phyloP scores from a whole-genome alignment of 768 basidiomycete genomes.

The Roridomyces roridus region DNA sequence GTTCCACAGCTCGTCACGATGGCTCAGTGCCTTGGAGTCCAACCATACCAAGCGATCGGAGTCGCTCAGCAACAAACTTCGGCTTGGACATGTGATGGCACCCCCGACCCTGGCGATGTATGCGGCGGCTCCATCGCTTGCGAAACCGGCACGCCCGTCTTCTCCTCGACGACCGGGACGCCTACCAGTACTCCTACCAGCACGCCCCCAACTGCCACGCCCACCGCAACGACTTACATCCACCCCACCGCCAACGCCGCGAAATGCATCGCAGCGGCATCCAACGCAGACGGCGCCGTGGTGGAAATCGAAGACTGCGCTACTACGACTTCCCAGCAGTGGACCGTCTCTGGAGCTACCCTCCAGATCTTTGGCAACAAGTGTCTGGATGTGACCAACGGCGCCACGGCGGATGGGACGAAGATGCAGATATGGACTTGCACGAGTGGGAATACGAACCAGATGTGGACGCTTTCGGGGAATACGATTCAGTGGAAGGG shows the following conservation, averaged over 20 bases:
- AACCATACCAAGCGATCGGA: conserved; percentile 38
- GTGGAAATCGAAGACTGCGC: conserved; percentile 6
- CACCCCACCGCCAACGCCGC: conserved; percentile 9
- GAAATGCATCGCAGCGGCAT: conserved; percentile 14
- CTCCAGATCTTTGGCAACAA: background rate
- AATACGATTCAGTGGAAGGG: background rate
- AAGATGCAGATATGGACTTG: background rate
- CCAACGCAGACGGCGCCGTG: conserved; percentile 10
- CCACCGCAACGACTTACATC: conserved; percentile 8
- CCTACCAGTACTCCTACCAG: background rate
- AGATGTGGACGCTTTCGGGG: background rate
- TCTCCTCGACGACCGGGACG: conserved; percentile 1
- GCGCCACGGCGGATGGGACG: too few species aligned
- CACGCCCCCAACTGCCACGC: conserved; percentile 2
- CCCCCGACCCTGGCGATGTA: conserved; percentile 11
- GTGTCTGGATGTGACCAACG: background rate
- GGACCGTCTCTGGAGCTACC: too few species aligned
- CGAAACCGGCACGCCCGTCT: conserved; percentile 14
- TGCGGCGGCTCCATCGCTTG: conserved; percentile 14
- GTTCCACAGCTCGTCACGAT: conserved; percentile 40
- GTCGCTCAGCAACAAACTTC: conserved; percentile 22
- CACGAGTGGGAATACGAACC: too few species aligned
- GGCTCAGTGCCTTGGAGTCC: conserved; percentile 43
- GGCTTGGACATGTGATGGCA: conserved; percentile 13
- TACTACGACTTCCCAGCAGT: too few species aligned